phyloP scores from a whole-genome alignment of 2,329 filamentous ascomycete genomes.

The Cryphonectria radicalis region DNA sequence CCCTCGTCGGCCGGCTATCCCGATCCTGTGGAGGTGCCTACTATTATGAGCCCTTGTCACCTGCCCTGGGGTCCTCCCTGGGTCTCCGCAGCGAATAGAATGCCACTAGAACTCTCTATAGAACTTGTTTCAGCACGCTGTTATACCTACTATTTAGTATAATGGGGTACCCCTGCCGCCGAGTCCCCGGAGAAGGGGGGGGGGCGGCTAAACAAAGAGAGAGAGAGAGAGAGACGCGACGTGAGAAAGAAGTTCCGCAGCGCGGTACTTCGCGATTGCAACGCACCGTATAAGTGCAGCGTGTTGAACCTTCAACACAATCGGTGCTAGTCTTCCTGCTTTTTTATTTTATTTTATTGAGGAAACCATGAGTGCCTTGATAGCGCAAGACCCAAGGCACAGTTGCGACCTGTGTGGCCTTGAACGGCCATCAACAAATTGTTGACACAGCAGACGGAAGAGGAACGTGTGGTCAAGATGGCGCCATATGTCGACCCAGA shows the following conservation, averaged over 20 bases:
- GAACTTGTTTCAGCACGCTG: background rate
- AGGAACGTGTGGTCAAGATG: conserved; percentile 37
- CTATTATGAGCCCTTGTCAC: background rate
- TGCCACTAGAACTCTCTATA: conserved; percentile 2
- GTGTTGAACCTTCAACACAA: background rate
- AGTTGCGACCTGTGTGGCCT: conserved; percentile 10
- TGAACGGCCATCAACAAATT: conserved; percentile 1
- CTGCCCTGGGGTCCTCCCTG: background rate
- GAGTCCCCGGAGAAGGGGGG: background rate
- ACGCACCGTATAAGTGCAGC: background rate
- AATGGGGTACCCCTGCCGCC: background rate
- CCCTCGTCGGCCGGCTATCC: background rate
- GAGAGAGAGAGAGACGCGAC: background rate
- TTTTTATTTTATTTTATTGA: background rate
- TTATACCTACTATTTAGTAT: too few species aligned
- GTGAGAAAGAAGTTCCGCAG: background rate
- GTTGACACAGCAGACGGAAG: background rate
- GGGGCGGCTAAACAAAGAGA: too few species aligned
- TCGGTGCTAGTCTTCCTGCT: background rate
- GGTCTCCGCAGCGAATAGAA: conserved; percentile 6
- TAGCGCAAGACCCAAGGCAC: conserved; percentile 22
- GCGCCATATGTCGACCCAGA: conserved; percentile 65
- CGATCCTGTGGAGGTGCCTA: conserved; percentile 9
- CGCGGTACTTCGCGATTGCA: background rate
- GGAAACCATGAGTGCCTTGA: conserved; percentile 16